These are phyloP conservation scores for Ustilago vetiveriae DNA, from an alignment of 1,284 basidiomycete genomes.

Conservation along the genomic window DNA sequence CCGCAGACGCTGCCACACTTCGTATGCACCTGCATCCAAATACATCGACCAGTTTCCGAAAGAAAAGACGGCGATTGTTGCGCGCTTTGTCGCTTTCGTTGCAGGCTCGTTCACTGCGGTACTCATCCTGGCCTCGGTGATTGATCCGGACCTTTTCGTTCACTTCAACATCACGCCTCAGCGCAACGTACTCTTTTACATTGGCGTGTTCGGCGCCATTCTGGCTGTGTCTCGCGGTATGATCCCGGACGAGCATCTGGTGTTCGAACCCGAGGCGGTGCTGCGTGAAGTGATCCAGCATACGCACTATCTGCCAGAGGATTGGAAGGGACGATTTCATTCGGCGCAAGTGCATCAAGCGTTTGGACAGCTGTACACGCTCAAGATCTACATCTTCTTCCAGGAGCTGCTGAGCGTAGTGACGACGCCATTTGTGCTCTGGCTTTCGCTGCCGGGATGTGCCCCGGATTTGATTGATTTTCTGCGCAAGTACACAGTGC, in stretches of 20 bases:
- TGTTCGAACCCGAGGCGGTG: conserved; percentile 88
- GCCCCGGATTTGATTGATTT: conserved; percentile 72
- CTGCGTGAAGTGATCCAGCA: conserved; percentile 90
- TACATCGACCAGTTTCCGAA: conserved; percentile 98
- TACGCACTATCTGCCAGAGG: conserved; percentile 92
- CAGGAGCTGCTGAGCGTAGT: conserved; percentile 90
- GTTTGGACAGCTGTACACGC: conserved; percentile 57
- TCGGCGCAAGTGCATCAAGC: conserved; percentile 69
- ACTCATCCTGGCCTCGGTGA: conserved; percentile 84
- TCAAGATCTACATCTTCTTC: conserved; percentile 74
- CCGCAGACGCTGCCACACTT: conserved; percentile 82
- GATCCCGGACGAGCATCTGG: conserved; percentile 92
- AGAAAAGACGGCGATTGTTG: conserved; percentile 85
- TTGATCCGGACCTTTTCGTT: conserved; percentile 85
- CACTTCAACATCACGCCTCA: conserved; percentile 94
- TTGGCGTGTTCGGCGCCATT: conserved; percentile 85
- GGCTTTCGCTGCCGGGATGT: conserved; percentile 87
- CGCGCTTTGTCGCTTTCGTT: conserved; percentile 93
- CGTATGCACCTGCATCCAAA: conserved; percentile 87
- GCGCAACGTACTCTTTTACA: conserved; percentile 90
- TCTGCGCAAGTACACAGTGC: conserved; percentile 79
- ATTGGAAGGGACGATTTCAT: conserved; percentile 89
- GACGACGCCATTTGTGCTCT: conserved; percentile 90
- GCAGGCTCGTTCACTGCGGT: conserved; percentile 96
- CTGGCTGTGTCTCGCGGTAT: conserved; percentile 90